Percentiles rank a stretch among this genome's conserved stretches.
These are phyloP conservation scores for Albizia julibrissin DNA, from an alignment of 306 rosid species.

Conservation along the genomic window DNA sequence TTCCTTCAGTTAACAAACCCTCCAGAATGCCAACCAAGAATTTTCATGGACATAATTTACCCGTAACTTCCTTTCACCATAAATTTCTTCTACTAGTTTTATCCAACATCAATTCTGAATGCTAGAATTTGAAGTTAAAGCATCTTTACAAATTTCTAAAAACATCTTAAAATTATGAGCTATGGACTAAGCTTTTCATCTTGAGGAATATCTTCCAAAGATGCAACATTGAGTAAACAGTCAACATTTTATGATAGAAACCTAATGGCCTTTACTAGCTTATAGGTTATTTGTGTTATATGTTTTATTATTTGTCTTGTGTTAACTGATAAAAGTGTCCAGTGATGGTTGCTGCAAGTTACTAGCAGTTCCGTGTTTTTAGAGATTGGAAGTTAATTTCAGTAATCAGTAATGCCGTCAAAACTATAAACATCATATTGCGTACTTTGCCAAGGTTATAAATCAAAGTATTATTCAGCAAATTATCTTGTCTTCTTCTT, in stretches of 20 bases:
- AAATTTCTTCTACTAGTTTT: not conserved
- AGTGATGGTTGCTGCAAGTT: too few relatives aligned
- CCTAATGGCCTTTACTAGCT: too few relatives aligned
- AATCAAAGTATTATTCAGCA: too few relatives aligned
- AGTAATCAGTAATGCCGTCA: too few relatives aligned
- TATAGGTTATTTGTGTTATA: too few relatives aligned
- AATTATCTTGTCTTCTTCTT: too few relatives aligned
- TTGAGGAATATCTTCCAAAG: not conserved
- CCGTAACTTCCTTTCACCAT: not conserved
- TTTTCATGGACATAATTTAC: not conserved
- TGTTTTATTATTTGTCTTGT: too few relatives aligned
- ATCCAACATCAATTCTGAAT: not conserved
- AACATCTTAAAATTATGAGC: not conserved
- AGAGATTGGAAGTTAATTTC: too few relatives aligned
- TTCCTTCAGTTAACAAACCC: not conserved
- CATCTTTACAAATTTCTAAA: not conserved
- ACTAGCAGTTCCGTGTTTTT: too few relatives aligned
- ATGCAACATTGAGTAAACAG: not conserved
- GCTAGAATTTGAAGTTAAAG: not conserved
- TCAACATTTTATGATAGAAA: not conserved
- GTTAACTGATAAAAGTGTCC: too few relatives aligned
- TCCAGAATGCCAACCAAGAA: not conserved
- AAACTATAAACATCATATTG: too few relatives aligned
- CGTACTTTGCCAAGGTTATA: too few relatives aligned
- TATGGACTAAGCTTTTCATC: slow-evolving; percentile 2